phyloP scores from a whole-genome alignment of 2,329 filamentous ascomycete species.

The Hypoxylon sp. region DNA sequence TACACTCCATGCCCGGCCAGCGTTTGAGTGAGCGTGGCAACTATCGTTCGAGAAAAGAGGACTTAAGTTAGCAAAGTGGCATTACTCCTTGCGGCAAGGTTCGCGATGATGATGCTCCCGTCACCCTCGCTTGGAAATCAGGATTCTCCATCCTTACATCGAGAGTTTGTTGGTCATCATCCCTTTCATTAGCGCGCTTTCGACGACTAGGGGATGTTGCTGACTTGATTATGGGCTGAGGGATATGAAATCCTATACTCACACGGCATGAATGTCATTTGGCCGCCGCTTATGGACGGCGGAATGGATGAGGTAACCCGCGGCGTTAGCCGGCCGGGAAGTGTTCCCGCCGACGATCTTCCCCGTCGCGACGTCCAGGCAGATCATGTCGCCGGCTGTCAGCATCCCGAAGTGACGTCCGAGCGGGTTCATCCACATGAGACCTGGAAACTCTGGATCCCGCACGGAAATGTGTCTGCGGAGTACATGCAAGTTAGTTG shows the following conservation, averaged over 20 bases:
- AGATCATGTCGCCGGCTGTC: slow-evolving; percentile 74
- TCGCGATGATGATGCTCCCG: slow-evolving; percentile 1
- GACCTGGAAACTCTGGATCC: slow-evolving; percentile 45
- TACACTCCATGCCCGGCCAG: slow-evolving; percentile 74
- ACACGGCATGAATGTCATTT: slow-evolving; percentile 69
- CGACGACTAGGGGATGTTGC: not conserved
- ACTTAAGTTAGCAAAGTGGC: slow-evolving; percentile 26
- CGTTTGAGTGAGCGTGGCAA: slow-evolving; percentile 75
- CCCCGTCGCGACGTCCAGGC: slow-evolving; percentile 69
- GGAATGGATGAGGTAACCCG: slow-evolving; percentile 77
- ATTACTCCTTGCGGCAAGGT: slow-evolving; percentile 6
- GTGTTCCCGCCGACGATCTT: slow-evolving; percentile 72
- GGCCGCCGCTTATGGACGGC: slow-evolving; percentile 74
- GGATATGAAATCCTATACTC: slow-evolving; percentile 9
- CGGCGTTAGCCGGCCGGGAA: slow-evolving; percentile 70
- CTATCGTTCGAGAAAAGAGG: slow-evolving; percentile 13
- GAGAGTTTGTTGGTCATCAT: not conserved
- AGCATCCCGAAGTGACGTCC: slow-evolving; percentile 74
- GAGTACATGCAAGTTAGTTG: slow-evolving; percentile 3
- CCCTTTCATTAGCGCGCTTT: not conserved
- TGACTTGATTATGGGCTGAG: not conserved
- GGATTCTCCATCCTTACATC: not conserved
- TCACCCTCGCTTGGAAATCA: slow-evolving; percentile 4
- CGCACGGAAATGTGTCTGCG: slow-evolving; percentile 48
- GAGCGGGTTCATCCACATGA: slow-evolving; percentile 75